These are phyloP conservation scores for Puya raimondii DNA, from an alignment of 176 grass and related monocot species.

Conservation along the genomic window DNA sequence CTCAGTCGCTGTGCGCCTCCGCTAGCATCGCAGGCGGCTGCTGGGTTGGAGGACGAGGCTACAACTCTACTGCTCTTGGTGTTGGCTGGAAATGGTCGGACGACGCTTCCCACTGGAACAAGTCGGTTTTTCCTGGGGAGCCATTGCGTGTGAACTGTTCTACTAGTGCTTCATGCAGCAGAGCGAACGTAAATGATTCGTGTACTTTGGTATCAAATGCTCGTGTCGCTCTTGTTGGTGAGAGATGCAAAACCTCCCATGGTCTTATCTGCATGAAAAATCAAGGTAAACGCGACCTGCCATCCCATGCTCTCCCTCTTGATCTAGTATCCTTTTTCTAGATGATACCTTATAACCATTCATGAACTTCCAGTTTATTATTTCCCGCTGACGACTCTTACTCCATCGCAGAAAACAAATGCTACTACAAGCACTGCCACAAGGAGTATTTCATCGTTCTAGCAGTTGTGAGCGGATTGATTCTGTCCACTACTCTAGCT, in stretches of 20 bases:
- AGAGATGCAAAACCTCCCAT: conserved; percentile 61
- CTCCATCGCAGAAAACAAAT: conserved; percentile 35
- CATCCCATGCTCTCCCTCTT: no score
- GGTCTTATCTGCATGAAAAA: conserved; percentile 71
- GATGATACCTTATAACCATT: neutral
- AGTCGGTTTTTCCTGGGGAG: conserved; percentile 3
- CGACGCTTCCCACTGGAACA: conserved; percentile 38
- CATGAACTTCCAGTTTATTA: neutral
- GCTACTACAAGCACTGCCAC: conserved; percentile 45
- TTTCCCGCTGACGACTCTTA: neutral
- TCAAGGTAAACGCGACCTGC: conserved; percentile 31
- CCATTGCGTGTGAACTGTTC: no score
- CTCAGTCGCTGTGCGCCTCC: conserved; percentile 41
- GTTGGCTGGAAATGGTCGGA: conserved; percentile 61
- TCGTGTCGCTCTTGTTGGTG: conserved; percentile 20
- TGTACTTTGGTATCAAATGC: conserved; percentile 50
- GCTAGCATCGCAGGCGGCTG: conserved; percentile 29
- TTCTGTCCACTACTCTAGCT: conserved; percentile 60
- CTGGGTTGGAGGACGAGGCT: conserved; percentile 62
- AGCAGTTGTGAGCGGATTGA: conserved; percentile 66
- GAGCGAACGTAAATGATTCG: conserved; percentile 26
- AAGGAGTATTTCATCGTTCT: conserved; percentile 80
- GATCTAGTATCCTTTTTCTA: neutral
- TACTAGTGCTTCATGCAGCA: conserved; percentile 21
- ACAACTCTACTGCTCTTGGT: conserved; percentile 11